phyloP scores from a whole-genome alignment of 306 rosid genomes.

The Vigna nakashimae region DNA sequence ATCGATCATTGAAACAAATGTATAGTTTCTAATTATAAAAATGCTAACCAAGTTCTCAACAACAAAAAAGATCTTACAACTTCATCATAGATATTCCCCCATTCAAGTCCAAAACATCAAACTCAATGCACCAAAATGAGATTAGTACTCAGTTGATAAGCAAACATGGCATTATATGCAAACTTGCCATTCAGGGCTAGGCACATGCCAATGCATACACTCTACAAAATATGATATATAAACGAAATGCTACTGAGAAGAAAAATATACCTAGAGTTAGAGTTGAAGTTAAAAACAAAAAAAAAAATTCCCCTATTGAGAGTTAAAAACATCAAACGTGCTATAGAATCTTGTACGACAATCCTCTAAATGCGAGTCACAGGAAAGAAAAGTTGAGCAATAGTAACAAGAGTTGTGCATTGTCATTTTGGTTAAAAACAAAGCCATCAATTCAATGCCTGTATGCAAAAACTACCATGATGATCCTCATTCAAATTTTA shows the following conservation, averaged over 20 bases:
- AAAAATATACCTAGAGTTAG: not conserved
- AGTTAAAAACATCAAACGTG: slow-evolving; percentile 10
- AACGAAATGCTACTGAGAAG: not conserved
- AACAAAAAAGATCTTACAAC: not conserved
- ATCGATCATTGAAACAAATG: not conserved
- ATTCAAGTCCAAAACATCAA: slow-evolving; percentile 22
- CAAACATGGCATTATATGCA: slow-evolving; percentile 13
- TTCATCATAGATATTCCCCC: not conserved
- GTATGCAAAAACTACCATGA: slow-evolving; percentile 31
- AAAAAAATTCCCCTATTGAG: not conserved
- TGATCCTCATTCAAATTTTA: slow-evolving; percentile 12
- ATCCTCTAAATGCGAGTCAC: slow-evolving; percentile 23
- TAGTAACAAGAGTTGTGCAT: slow-evolving; percentile 1
- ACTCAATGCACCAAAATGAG: not conserved
- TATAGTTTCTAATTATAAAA: too few species aligned
- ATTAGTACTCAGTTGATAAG: not conserved
- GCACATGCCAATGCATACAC: not conserved
- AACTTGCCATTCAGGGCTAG: slow-evolving; percentile 13
- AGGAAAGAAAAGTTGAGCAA: not conserved
- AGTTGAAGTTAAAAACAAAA: slow-evolving; percentile 21
- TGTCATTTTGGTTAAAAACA: slow-evolving; percentile 49
- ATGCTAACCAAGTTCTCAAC: not conserved
- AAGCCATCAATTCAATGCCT: slow-evolving; percentile 42
- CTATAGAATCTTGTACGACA: slow-evolving; percentile 26
- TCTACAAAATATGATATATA: not conserved